phyloP scores from a whole-genome alignment of 2,329 filamentous ascomycete species.

The Alternaria sp. region DNA sequence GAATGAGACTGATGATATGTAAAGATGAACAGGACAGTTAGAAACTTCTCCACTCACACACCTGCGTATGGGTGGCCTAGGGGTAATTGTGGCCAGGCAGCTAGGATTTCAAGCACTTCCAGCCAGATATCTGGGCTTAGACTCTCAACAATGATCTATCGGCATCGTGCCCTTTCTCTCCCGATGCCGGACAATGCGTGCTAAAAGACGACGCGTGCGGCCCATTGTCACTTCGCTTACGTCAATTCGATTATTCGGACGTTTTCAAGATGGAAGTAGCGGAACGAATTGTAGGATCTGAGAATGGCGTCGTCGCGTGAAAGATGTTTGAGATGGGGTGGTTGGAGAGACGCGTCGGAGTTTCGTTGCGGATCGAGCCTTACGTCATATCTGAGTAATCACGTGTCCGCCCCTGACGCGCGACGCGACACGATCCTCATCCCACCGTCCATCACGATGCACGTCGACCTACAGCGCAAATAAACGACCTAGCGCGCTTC shows the following conservation, averaged over 20 bases:
- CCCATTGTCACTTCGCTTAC: background rate
- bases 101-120: background rate
- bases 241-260: background rate
- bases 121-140: background rate
- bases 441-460: background rate
- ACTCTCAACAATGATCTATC: background rate
- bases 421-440: background rate
- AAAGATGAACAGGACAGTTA: background rate
- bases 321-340: background rate
- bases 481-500: no score
- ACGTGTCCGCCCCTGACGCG: background rate
- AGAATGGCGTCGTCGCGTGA: background rate
- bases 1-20: background rate
- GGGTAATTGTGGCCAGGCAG: background rate
- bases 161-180: background rate
- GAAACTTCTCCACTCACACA: background rate
- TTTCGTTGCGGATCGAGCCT: background rate
- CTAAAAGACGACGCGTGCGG: background rate
- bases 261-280: accelerated
- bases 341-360: background rate
- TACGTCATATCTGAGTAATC: background rate
- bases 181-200: no score
- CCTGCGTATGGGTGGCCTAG: background rate
- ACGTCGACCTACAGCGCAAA: background rate
- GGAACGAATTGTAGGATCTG: background rate